A percentile compares a stretch with the other conserved stretches of the same genome.
Conservation (phyloP, 345 rosid species). For the Populus davidiana region DNA sequence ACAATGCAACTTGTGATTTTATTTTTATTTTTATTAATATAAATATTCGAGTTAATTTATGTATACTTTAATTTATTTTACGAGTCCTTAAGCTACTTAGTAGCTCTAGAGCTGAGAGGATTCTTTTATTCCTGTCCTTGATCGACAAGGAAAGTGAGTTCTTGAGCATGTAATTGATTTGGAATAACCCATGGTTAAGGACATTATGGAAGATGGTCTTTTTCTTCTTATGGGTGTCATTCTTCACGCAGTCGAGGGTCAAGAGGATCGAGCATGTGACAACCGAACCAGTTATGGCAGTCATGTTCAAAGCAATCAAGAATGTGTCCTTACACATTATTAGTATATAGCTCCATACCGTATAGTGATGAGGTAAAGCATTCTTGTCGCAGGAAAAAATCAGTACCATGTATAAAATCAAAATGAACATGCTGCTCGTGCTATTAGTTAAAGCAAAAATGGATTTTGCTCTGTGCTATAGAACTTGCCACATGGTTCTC, state of each 20-base stretch:
- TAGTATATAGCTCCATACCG: background rate
- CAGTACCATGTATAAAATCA: background rate
- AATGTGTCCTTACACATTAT: no score
- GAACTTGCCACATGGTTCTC: background rate
- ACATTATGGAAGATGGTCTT: no score
- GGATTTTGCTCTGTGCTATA: background rate
- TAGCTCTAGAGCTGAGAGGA: no score
- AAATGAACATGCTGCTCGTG: background rate
- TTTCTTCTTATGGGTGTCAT: no score
- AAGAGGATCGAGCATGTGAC: background rate
- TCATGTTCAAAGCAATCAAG: background rate
- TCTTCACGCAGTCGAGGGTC: background rate
- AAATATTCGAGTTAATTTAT: fast-evolving
- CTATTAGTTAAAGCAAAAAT: background rate
- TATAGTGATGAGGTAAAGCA: background rate
- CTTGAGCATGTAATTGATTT: no score
- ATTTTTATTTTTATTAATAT: no score
- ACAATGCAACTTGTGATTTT: background rate
- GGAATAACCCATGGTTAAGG: background rate
- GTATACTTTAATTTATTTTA: no score
- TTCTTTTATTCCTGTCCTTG: background rate
- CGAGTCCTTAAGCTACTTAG: no score
- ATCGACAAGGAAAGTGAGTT: background rate
- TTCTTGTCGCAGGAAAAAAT: background rate
- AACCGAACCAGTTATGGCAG: background rate